Evolutionary conservation across 2,329 filamentous ascomycete species (phyloP), one percentile per base, ranked within the genome.

Genomic region (Fusarium protoensiforme): DNA sequence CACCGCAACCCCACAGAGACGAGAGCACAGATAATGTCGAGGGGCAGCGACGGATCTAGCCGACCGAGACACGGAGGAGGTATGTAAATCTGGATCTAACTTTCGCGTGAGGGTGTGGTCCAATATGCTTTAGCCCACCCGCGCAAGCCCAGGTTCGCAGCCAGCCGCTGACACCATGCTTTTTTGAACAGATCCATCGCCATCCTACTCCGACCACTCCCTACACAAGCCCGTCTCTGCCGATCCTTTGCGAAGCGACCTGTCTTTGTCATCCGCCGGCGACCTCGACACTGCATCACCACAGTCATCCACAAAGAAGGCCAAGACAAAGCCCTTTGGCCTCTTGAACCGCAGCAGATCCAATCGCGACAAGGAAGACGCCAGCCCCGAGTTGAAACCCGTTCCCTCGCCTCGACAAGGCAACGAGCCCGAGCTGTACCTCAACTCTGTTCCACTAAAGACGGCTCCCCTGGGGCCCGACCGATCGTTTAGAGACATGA

Each of bases 391-490:
- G 67, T 80, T 83, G 48, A 76, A 78, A 54, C 77, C 79, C n/a
- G 69, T 68, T 27, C 73, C 73, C 20, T 65, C 72, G 24, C 68
- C 75, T 33, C 57, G 69, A 69, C 77, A 51, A 43, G 66, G 76
- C 9, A 78, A 75, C 68, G 79, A 79, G 53, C 75, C 76, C 57
- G 73, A 81, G 43, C 36, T 76, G 7, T 65, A 79, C 61, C 80
- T 82, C 53, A 79, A 77, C 64, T 75, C 76, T 36, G 71, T 79
- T 10, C 77, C 81, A 38, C 84, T 91, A 61, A 92, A 88, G 79
- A 91, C 92, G 1, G 89, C 93, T 11, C 90, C 92, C 2, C 81
- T 91, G 36, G 88, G 83, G 39, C 88, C 90, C 75, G 93, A 95
- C 65, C 89, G 91, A 75, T 87, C 91, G 4, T 91, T 92, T 76